Evolutionary conservation across 179 eudicot genomes (phyloP).

Genomic region (Amaranthus tricolor): DNA sequence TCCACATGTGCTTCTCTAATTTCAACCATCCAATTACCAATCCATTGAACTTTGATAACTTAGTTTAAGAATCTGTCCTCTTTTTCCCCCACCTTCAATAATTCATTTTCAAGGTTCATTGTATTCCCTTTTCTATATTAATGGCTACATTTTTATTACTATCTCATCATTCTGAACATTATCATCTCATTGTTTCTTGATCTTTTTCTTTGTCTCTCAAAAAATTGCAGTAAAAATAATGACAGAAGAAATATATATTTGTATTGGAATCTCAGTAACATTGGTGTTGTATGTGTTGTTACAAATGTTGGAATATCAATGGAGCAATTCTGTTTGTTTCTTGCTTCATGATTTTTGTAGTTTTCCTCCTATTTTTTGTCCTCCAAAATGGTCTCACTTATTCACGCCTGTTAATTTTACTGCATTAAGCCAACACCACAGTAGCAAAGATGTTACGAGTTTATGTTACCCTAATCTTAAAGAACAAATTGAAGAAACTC

Average conservation of each 20-base stretch:
- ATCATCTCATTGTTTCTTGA: background rate
- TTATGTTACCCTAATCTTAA: background rate
- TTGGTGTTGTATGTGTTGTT: slow-evolving; percentile 24
- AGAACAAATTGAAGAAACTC: background rate
- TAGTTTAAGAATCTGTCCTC: background rate
- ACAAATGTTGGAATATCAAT: slow-evolving; percentile 26
- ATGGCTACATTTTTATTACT: too few species aligned
- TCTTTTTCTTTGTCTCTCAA: slow-evolving; percentile 11
- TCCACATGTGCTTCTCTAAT: slow-evolving; percentile 7
- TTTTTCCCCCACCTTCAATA: background rate
- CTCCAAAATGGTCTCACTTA: slow-evolving; percentile 7
- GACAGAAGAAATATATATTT: slow-evolving; percentile 26
- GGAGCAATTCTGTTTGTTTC: slow-evolving; percentile 29
- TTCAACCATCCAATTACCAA: background rate
- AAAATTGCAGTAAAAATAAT: background rate
- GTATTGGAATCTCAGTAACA: slow-evolving; percentile 24
- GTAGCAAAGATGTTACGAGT: too few species aligned
- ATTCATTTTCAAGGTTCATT: slow-evolving; percentile 10
- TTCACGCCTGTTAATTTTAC: background rate
- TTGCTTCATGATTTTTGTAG: slow-evolving; percentile 23
- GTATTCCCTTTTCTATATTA: background rate
- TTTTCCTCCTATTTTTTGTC: slow-evolving; percentile 17
- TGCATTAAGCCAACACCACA: background rate
- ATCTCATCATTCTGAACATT: background rate
- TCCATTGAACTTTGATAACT: slow-evolving; percentile 17